Evolutionary conservation across 129 eudicot genomes (phyloP), one percentile per base, ranked within the genome.

Genomic region (Chrysanthemum makinoi): DNA sequence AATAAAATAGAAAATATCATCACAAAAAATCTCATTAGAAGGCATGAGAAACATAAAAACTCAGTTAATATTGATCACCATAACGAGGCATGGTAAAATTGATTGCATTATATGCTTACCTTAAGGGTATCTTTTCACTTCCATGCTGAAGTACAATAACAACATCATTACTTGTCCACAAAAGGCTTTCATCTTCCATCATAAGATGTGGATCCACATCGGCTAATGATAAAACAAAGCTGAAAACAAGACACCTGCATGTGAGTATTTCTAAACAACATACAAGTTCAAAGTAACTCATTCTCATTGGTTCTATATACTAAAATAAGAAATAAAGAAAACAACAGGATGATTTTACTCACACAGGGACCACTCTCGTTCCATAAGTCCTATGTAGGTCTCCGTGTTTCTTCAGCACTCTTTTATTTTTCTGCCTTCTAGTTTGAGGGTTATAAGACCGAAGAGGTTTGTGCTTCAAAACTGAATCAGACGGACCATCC

Each of bases 181-280:
- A 76, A 76, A 95, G 94, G 82, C 94, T 90, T 72, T 95, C 99
- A 77, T 95, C 99, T 68, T 90, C 99, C 97, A 95, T 95, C 99
- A 95, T 90, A 33, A 95, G 96, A 79, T 84, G 82, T 47, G 94
- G 89, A 85, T 95, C 99, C 75, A 95, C 95, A 63, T 95, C 99
- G 77, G 97, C 99, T 73, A 95, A 74, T 18, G 78, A 53, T 12
- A 55, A 13, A 24, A 17, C 97, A 83, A 95, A 95, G 53, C 99
- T 95, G 95, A 80, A 72, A 73, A 68, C 39, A 57, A 52, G 72
- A 59, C 14, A 52, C 22, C 22, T 15, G 24, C 62, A 10, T 68
- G 49, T 63, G 20, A 47, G 62, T 61, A 17, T n/a, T 5, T 72
- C 47, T 72, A 58, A 58, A 43, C 10, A n/a, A 15, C 20, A 58